phyloP scores from a whole-genome alignment of 2,329 filamentous ascomycete species.

The Dactylonectria macrodidyma region DNA sequence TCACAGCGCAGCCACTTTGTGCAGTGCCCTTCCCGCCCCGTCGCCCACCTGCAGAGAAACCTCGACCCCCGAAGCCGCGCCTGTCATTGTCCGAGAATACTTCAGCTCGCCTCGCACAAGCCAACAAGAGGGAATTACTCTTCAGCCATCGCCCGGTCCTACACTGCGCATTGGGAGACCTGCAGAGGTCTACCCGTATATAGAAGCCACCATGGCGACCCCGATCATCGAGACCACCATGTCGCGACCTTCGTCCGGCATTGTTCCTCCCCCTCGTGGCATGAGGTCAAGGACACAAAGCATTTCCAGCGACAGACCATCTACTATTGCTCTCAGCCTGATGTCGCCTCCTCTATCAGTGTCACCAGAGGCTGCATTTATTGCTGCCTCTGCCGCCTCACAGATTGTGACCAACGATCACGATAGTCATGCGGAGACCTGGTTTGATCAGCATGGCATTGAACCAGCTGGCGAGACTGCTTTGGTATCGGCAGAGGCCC shows the following conservation, averaged over 20 bases:
- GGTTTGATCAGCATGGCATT: conserved; percentile 78
- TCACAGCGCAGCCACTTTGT: conserved; percentile 35
- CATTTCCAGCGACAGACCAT: conserved; percentile 80
- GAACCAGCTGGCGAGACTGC: conserved; percentile 78
- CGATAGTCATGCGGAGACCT: conserved; percentile 79
- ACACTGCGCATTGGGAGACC: conserved; percentile 38
- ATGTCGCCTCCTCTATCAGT: conserved; percentile 78
- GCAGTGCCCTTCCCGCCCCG: conserved; percentile 33
- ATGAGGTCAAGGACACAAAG: conserved; percentile 70
- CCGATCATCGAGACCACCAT: conserved; percentile 44
- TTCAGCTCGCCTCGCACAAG: conserved; percentile 40
- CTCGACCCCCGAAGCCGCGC: conserved; percentile 35
- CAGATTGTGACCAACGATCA: conserved; percentile 94
- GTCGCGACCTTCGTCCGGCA: conserved; percentile 54
- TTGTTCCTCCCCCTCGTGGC: conserved; percentile 51
- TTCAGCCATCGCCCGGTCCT: conserved; percentile 35
- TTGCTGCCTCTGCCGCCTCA: conserved; percentile 88
- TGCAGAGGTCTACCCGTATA: conserved; percentile 43
- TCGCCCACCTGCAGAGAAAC: conserved; percentile 33
- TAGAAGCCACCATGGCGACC: conserved; percentile 48
- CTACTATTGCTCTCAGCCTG: conserved; percentile 70
- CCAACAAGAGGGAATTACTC: conserved; percentile 34
- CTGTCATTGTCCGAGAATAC: conserved; percentile 33
- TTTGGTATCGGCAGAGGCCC: conserved; percentile 79
- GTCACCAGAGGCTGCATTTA: conserved; percentile 86